Conservation (phyloP, 2,329 filamentous ascomycete species). For the Pseudovirgaria hyperparasitica region DNA sequence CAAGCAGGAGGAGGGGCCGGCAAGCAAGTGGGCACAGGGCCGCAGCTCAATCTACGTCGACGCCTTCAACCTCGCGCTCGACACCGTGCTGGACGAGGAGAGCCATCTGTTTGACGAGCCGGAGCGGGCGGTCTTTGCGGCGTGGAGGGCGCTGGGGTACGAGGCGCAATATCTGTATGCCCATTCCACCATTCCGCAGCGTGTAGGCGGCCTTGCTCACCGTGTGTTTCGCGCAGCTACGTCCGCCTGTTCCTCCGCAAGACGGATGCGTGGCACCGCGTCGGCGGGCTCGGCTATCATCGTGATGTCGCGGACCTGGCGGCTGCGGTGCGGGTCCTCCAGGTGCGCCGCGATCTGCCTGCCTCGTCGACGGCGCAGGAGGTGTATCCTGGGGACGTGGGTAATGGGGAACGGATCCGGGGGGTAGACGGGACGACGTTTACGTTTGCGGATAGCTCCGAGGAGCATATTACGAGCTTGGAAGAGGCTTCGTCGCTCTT, state of each 20-base stretch:
- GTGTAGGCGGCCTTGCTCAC: background rate
- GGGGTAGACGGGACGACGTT: constrained; percentile 45
- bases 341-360: constrained; percentile 46
- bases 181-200: background rate
- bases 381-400: constrained; percentile 34
- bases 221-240: constrained; percentile 44
- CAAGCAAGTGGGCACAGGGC: constrained; percentile 58
- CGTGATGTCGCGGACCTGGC: constrained; percentile 68
- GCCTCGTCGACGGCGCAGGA: constrained; percentile 20
- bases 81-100: constrained; percentile 83
- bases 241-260: constrained; percentile 89
- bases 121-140: constrained; percentile 62
- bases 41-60: constrained; percentile 92
- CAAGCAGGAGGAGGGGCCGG: constrained; percentile 31
- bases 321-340: constrained; percentile 51
- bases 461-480: constrained; percentile 59
- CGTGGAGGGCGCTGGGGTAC: constrained; percentile 64
- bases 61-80: constrained; percentile 84
- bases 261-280: constrained; percentile 79
- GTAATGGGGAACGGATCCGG: no score
- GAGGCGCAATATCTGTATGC: constrained; percentile 82
- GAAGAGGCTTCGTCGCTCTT: constrained; percentile 76
- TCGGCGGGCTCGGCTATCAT: constrained; percentile 65
- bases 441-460: constrained; percentile 68
- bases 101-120: constrained; percentile 71